Base-by-base conservation (phyloP, 306 rosid species). In the Clitoria ternatea region DNA sequence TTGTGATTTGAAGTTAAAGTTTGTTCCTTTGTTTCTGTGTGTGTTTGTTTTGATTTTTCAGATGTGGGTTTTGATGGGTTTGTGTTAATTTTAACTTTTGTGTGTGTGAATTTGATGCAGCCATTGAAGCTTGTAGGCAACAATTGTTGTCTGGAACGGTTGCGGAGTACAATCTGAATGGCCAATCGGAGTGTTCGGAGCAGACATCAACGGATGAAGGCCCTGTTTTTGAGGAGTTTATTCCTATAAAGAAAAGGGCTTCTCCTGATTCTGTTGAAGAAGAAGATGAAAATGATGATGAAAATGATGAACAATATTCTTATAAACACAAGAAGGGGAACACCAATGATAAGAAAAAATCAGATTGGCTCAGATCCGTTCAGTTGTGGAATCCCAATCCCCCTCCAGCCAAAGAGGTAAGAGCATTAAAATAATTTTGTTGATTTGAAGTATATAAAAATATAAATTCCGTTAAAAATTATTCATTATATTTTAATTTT, bases 301-400 rank as follows among this genome's bases (percentile, higher is more conserved):
- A 61, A 2, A 30, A 59, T 3, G 86, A 77, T 10, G 90, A 85
- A 36, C 79, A 77, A 39, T 76, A 81, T 55, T 84, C 82, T 4
- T 81, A 35, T n/a, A 55, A 50, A 55, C 29, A 35, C 3, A 77
- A 67, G 67, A 66, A 49, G 29, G 66, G 17, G n/a, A 24, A 27
- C 29, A 69, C 18, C 42, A 37, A 20, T 42, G 90, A 84, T 70
- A 78, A 68, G 50, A 87, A 54, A 22, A 88, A 88, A 78, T 76
- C 91, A 0, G 98, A 90, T 56, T 93, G 98, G 97, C 96, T 93
- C 52, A 85, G 89, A 85, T 93, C 98, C 3, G 97, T 85, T 72
- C 97, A 88, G 85, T 72, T 93, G 9, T 93, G 97, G 98, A 87
- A 85, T 52, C 84, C 85, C 56, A 87, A 84, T 71, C 87, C 84